Evolutionary conservation across 345 rosid genomes (phyloP), one percentile per base, ranked within the genome.

Genomic region (Pugionium cornutum): DNA sequence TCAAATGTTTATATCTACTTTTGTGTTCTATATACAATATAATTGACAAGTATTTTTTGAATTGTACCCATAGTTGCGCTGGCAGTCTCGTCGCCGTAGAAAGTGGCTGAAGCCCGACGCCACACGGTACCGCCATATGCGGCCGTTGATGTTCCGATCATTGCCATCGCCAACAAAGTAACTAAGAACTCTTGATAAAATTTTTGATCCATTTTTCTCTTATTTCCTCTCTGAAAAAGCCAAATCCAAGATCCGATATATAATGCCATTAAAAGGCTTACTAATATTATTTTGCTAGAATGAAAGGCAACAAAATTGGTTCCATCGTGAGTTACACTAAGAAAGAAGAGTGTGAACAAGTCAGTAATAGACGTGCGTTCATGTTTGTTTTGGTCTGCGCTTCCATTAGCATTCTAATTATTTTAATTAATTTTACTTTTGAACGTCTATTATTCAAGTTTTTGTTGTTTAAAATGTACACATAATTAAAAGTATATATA

Each of bases 61-160:
- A 18, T 18, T 62, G 57, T 79, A 86, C 89, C 89, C 83, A 79
- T 78, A 4, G 89, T 86, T 60, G 75, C 87, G 32, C 89, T 73
- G 59, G 72, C 89, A 36, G 80, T 75, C 70, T 82, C 84, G 9
- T 86, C 89, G 2, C 92, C 92, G 47, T 86, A 86, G 58, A 86
- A 84, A 59, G 92, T 86, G 41, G 89, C 92, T 54, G 81, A 83
- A 4, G 89, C 92, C 4, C 55, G 56, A 9, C 64, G 35, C 92
- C 89, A 86, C 55, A 48, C 68, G 53, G 77, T 70, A 6, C 94
- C 79, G 34, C 33, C 60, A 69, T 81, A 88, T 11, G 52, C 9
- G 0, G 77, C 67, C 3, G 32, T 25, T 31, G 72, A 58, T 50
- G 62, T 37, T 46, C 58, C 60, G 47, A 33, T 68, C 9, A 62